Conservation (phyloP, 148 eudicot genomes). For the Drosera capensis region DNA sequence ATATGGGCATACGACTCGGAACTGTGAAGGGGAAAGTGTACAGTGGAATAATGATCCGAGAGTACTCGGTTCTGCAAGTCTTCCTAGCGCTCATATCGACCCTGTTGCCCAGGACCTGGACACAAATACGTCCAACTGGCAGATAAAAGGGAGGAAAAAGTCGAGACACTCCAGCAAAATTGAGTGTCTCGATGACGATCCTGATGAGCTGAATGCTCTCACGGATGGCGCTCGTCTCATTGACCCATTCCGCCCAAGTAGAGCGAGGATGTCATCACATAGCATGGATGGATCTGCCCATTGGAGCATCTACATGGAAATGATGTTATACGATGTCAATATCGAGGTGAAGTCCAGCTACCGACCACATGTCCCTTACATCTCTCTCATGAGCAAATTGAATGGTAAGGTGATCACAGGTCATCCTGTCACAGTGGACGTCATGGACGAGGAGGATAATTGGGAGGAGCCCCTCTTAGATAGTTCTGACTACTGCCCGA, state of each 20-base stretch:
- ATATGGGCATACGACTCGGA: constrained; percentile 23
- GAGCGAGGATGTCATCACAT: too few relatives aligned
- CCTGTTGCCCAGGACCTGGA: constrained; percentile 16
- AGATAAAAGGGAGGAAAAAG: constrained; percentile 64
- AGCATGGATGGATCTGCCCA: too few relatives aligned
- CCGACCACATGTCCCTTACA: constrained; percentile 57
- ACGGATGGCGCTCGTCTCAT: constrained; percentile 11
- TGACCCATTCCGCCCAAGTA: constrained; percentile 12
- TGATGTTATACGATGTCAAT: constrained; percentile 36
- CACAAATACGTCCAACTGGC: constrained; percentile 59
- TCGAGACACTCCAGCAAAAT: constrained; percentile 26
- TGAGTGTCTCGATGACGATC: constrained; percentile 14
- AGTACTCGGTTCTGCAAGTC: constrained; percentile 34
- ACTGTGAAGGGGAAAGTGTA: constrained; percentile 26
- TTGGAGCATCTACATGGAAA: constrained; percentile 5
- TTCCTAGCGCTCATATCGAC: constrained; percentile 21
- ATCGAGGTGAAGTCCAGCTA: constrained; percentile 48
- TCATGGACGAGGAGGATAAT: constrained; percentile 42
- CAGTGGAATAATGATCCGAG: constrained; percentile 25
- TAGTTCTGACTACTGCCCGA: constrained; percentile 11
- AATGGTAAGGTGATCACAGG: constrained; percentile 50
- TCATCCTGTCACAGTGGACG: constrained; percentile 57
- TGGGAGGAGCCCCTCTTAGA: constrained; percentile 21
- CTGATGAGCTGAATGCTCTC: constrained; percentile 22
- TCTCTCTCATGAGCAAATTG: constrained; percentile 68